A percentile compares a stretch with the other conserved stretches of the same genome.
phyloP scores from a whole-genome alignment of 2,329 filamentous ascomycete genomes.

The Claviceps sp. region DNA sequence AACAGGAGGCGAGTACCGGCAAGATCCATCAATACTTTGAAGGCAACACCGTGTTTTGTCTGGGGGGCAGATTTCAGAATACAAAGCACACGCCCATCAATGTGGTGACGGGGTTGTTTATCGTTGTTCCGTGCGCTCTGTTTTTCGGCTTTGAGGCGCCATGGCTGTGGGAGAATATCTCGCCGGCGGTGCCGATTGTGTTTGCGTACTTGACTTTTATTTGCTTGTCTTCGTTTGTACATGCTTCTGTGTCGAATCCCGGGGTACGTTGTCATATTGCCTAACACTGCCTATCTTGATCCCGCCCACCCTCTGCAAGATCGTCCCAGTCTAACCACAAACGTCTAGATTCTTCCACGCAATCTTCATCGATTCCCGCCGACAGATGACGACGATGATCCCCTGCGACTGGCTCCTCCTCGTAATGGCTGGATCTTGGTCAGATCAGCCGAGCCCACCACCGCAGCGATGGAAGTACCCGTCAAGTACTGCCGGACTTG shows the following conservation, averaged over 20 bases:
- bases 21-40: constrained; percentile 87
- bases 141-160: constrained; percentile 80
- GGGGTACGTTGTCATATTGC: constrained; percentile 49
- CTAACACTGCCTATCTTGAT: not conserved
- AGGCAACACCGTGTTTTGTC: constrained; percentile 83
- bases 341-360: constrained; percentile 68
- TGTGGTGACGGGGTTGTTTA: constrained; percentile 66
- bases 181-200: constrained; percentile 74
- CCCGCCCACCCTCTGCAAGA: not conserved
- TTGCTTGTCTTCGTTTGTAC: constrained; percentile 84
- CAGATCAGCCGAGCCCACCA: constrained; percentile 58
- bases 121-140: constrained; percentile 64
- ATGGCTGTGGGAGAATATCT: constrained; percentile 76
- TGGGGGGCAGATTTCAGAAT: constrained; percentile 78
- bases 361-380: constrained; percentile 86
- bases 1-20: constrained; percentile 26
- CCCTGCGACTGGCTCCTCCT: constrained; percentile 65
- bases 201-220: constrained; percentile 89
- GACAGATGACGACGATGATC: constrained; percentile 61
- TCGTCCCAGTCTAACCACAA: not conserved
- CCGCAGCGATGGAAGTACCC: constrained; percentile 91
- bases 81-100: constrained; percentile 80
- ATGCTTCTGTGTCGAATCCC: constrained; percentile 84
- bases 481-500: constrained; percentile 98
- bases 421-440: constrained; percentile 93